These are phyloP conservation scores for Comarum palustre DNA, from an alignment of 306 rosid genomes.

Conservation along the genomic window DNA sequence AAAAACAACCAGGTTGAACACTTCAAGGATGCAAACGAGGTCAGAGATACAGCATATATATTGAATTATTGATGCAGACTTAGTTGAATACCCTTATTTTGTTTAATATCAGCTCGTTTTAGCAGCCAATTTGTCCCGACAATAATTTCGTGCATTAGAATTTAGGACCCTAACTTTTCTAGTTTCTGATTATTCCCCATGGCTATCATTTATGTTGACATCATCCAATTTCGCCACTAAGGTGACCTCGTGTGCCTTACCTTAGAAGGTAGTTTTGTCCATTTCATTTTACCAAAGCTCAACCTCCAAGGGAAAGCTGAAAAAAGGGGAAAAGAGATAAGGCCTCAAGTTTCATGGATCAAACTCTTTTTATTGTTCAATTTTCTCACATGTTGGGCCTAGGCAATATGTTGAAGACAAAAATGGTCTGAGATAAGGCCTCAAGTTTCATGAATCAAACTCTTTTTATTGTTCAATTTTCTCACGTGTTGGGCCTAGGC, in stretches of 20 bases:
- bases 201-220: background rate
- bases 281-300: background rate
- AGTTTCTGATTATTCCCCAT: background rate
- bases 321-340: background rate
- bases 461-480: background rate
- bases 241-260: background rate
- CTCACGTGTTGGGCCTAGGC: background rate
- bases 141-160: background rate
- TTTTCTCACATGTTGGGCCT: background rate
- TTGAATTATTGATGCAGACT: background rate
- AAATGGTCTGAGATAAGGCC: background rate
- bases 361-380: background rate
- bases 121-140: background rate
- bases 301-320: background rate
- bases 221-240: background rate
- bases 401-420: background rate
- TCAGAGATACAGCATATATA: conserved; percentile 18
- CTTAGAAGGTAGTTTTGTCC: background rate
- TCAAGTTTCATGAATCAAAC: background rate
- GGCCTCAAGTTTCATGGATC: background rate
- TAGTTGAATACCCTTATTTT: background rate
- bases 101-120: background rate
- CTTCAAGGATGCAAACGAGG: conserved; percentile 99
- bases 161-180: background rate
- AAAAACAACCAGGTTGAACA: conserved; percentile 37